Evolutionary conservation across 202 grass and related monocot species (phyloP).

Genomic region (Bolboschoenoplectus hybrid): DNA sequence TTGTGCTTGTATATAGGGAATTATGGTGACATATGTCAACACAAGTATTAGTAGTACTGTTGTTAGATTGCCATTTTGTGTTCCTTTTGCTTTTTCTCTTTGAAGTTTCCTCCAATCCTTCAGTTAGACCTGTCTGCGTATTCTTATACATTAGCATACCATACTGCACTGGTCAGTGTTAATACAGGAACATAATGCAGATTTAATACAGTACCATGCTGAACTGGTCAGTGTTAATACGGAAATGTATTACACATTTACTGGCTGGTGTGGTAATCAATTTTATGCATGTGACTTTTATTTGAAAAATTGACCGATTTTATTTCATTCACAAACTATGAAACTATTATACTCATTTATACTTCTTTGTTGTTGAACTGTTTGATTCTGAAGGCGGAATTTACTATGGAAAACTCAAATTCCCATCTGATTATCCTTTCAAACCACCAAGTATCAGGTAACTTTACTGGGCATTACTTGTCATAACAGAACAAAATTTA

Average conservation of each 20-base stretch:
- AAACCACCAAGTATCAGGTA: conserved; percentile 98
- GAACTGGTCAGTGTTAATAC: conserved; percentile 1
- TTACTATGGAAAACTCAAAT: conserved; percentile 98
- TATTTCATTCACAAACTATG: not conserved
- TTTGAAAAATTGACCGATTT: not conserved
- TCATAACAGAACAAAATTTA: conserved; percentile 8
- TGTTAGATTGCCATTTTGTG: not conserved
- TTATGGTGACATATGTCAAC: not conserved
- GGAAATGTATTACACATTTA: not conserved
- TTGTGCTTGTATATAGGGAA: not conserved
- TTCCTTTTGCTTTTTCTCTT: not conserved
- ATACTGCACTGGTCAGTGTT: not conserved
- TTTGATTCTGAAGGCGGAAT: conserved; percentile 67
- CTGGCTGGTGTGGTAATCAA: not conserved
- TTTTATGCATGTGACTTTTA: not conserved
- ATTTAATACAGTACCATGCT: not conserved
- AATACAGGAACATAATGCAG: not conserved
- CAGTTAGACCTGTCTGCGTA: not conserved
- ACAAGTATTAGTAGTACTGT: not conserved
- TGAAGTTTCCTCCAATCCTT: conserved; percentile 11
- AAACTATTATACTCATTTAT: not conserved
- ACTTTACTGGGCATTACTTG: not conserved
- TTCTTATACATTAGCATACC: not conserved
- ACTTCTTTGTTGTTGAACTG: conserved; percentile 25
- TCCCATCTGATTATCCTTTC: conserved; percentile 89